phyloP scores from a whole-genome alignment of 305 asterid genomes.

The Fraxinus angustifolia region DNA sequence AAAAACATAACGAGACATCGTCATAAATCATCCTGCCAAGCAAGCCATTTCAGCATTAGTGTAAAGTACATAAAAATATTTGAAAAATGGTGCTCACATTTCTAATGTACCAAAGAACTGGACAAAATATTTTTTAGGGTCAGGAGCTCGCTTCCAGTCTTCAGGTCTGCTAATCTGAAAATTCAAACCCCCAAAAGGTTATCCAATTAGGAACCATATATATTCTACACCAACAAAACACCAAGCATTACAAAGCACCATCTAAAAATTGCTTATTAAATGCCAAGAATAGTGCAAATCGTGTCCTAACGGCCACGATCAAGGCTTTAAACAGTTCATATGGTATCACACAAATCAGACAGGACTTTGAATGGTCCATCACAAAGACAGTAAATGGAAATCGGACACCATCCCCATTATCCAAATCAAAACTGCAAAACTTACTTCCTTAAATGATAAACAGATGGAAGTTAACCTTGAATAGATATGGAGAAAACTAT shows the following conservation, averaged over 20 bases:
- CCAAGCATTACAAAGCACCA: constrained; percentile 12
- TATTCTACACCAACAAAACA: constrained; percentile 14
- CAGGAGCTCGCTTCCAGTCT: constrained; percentile 61
- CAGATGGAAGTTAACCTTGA: background rate
- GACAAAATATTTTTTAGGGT: constrained; percentile 73
- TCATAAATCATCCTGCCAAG: background rate
- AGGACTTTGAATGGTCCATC: background rate
- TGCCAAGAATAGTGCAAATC: background rate
- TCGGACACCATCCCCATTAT: background rate
- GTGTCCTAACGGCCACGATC: constrained; percentile 13
- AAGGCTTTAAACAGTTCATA: constrained; percentile 2
- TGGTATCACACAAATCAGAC: background rate
- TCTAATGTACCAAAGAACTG: constrained; percentile 80
- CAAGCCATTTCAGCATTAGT: constrained; percentile 12
- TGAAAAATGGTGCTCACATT: constrained; percentile 53
- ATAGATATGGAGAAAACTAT: background rate
- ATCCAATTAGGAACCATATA: constrained; percentile 21
- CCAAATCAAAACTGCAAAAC: constrained; percentile 22
- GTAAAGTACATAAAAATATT: constrained; percentile 18
- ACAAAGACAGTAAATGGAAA: background rate
- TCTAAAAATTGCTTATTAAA: constrained; percentile 11
- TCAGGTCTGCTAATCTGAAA: constrained; percentile 77
- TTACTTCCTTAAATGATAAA: background rate
- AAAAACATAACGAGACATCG: background rate
- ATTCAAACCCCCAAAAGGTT: constrained; percentile 24